These are phyloP conservation scores for Sugiyamaella lignohabitans DNA, from an alignment of 805 yeast species.

Conservation along the genomic window DNA sequence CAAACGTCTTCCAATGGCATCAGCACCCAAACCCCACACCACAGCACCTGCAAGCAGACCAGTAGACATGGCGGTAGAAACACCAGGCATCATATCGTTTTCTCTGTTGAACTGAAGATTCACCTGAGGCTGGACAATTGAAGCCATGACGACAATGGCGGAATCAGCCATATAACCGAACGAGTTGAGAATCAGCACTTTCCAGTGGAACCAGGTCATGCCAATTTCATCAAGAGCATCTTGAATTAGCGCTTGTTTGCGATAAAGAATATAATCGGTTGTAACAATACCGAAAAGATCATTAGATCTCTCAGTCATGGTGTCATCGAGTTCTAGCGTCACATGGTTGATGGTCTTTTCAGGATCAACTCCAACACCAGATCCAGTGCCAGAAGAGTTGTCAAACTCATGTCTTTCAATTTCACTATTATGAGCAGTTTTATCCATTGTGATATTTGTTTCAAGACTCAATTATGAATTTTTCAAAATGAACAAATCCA, in stretches of 20 bases:
- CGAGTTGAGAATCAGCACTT: constrained; percentile 45
- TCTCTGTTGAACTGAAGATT: constrained; percentile 37
- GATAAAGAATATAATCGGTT: constrained; percentile 9
- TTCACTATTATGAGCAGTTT: no score
- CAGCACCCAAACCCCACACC: constrained; percentile 50
- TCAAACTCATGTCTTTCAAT: no score
- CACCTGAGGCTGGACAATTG: constrained; percentile 41
- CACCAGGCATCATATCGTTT: constrained; percentile 37
- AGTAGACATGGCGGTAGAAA: constrained; percentile 41
- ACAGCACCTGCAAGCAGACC: constrained; percentile 48
- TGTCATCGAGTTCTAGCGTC: background rate
- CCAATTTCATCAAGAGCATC: constrained; percentile 56
- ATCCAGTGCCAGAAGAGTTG: no score
- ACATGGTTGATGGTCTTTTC: background rate
- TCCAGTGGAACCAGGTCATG: constrained; percentile 48
- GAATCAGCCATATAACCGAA: constrained; percentile 53
- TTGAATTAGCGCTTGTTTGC: constrained; percentile 34
- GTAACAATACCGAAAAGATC: constrained; percentile 3
- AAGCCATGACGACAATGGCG: constrained; percentile 41
- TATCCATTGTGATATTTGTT: no score
- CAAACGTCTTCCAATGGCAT: constrained; percentile 45
- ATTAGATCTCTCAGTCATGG: background rate
- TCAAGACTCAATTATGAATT: no score
- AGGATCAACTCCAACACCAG: no score
- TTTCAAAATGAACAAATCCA: no score